Percentiles rank a stretch among this genome's conserved stretches.
Conservation (phyloP, 768 basidiomycete genomes). For the Boletus coccyginus region DNA sequence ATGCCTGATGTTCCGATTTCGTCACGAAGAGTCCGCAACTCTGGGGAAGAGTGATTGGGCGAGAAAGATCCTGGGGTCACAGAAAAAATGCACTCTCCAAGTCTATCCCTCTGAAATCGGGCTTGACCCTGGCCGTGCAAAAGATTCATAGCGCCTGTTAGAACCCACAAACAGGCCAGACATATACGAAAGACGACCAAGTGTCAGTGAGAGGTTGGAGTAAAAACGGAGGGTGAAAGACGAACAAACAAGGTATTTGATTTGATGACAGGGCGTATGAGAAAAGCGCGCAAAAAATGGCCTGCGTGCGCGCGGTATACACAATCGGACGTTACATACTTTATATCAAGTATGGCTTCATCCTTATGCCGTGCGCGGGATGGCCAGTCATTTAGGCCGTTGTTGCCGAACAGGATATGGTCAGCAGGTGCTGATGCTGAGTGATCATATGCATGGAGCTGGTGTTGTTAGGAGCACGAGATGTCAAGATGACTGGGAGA, state of each 20-base stretch:
- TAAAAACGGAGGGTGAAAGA: neutral
- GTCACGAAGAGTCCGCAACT: slow-evolving; percentile 13
- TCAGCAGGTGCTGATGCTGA: neutral
- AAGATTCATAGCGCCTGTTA: neutral
- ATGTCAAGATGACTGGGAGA: neutral
- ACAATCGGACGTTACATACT: neutral
- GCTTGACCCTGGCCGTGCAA: neutral
- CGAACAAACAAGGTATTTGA: neutral
- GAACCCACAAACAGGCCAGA: no score
- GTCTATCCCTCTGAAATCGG: neutral
- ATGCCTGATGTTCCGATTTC: neutral
- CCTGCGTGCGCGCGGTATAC: neutral
- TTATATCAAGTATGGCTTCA: slow-evolving; percentile 14
- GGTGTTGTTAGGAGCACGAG: neutral
- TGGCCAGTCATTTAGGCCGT: neutral
- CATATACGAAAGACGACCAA: neutral
- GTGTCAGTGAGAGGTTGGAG: neutral
- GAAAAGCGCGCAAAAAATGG: neutral
- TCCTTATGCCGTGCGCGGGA: slow-evolving; percentile 9
- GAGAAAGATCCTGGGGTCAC: neutral
- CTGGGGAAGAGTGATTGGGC: neutral
- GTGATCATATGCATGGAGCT: neutral
- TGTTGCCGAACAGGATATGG: neutral
- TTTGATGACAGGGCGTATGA: neutral
- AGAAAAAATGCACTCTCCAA: neutral